Evolutionary conservation across 495 filamentous ascomycete species (phyloP).

Genomic region (Podospora appendiculata): DNA sequence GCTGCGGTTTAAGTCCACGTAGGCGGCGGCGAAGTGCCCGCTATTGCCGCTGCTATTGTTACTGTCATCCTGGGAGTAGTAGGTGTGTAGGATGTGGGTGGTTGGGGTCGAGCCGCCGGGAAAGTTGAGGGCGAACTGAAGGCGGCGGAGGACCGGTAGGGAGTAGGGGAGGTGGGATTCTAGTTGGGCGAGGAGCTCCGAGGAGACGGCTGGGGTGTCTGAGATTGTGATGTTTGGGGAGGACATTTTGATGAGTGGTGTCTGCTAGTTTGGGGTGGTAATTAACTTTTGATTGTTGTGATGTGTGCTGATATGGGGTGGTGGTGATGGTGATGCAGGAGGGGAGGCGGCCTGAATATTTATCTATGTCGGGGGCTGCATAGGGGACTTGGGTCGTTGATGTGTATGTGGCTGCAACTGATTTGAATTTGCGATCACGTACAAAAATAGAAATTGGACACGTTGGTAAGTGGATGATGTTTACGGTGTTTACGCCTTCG

Average conservation of each 20-base stretch:
- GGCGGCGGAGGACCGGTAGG: conserved; percentile 47
- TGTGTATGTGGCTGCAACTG: too few species aligned
- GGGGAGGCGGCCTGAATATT: background rate
- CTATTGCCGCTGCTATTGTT: conserved; percentile 1
- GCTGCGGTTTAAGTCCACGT: conserved; percentile 47
- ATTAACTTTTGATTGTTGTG: background rate
- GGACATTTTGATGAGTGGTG: too few species aligned
- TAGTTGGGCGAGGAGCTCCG: conserved; percentile 36
- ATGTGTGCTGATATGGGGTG: too few species aligned
- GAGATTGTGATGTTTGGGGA: background rate
- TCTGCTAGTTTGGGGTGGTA: too few species aligned
- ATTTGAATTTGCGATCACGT: too few species aligned
- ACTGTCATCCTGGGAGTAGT: conserved; percentile 2
- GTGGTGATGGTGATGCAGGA: too few species aligned
- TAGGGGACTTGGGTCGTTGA: too few species aligned
- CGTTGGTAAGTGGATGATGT: too few species aligned
- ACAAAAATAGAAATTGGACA: too few species aligned
- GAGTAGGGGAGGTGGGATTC: conserved; percentile 45
- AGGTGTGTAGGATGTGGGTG: conserved; percentile 34
- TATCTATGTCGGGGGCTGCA: too few species aligned
- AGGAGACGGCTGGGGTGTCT: conserved; percentile 29
- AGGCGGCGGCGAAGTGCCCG: conserved; percentile 41
- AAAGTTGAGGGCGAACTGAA: conserved; percentile 44
- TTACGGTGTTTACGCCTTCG: too few species aligned
- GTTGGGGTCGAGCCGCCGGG: conserved; percentile 24